Conservation (phyloP, 495 filamentous ascomycete species). For the Aspergillus nidulans region DNA sequence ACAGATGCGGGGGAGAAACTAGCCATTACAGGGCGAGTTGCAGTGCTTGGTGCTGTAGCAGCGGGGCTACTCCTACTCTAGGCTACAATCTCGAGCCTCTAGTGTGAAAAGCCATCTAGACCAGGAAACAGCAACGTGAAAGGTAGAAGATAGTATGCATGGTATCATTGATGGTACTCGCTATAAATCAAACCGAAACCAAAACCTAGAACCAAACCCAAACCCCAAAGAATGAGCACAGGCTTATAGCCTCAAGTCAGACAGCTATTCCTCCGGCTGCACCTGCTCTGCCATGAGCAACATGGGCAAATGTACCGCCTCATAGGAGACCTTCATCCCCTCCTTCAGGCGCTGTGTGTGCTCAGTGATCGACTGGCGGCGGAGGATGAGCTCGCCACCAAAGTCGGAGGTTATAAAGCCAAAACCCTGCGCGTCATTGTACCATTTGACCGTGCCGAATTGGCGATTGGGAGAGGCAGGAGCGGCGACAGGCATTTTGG, state of each 20-base stretch:
- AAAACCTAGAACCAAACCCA: neutral
- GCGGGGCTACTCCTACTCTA: too few relatives aligned
- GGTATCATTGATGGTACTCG: neutral
- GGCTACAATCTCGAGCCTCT: too few relatives aligned
- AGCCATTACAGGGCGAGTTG: neutral
- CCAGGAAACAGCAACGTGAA: too few relatives aligned
- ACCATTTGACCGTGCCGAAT: constrained; percentile 7
- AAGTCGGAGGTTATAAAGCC: constrained; percentile 8
- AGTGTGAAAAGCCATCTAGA: too few relatives aligned
- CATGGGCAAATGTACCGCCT: neutral
- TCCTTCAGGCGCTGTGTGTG: neutral
- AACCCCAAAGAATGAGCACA: neutral
- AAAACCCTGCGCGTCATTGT: constrained; percentile 8
- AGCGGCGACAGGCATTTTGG: neutral
- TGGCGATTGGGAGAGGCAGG: constrained; percentile 3
- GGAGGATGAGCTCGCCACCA: constrained; percentile 8
- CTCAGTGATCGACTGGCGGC: neutral
- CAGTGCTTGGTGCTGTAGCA: neutral
- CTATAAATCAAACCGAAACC: neutral
- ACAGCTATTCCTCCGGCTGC: neutral
- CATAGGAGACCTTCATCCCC: constrained; percentile 6
- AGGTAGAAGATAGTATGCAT: neutral
- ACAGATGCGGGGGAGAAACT: neutral
- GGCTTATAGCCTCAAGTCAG: too few relatives aligned
- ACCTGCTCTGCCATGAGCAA: constrained; percentile 2